Percentiles rank a stretch among this genome's conserved stretches.
These are phyloP conservation scores for Acanthamoeba royreba DNA, from an alignment of 208 protist species.

Conservation along the genomic window DNA sequence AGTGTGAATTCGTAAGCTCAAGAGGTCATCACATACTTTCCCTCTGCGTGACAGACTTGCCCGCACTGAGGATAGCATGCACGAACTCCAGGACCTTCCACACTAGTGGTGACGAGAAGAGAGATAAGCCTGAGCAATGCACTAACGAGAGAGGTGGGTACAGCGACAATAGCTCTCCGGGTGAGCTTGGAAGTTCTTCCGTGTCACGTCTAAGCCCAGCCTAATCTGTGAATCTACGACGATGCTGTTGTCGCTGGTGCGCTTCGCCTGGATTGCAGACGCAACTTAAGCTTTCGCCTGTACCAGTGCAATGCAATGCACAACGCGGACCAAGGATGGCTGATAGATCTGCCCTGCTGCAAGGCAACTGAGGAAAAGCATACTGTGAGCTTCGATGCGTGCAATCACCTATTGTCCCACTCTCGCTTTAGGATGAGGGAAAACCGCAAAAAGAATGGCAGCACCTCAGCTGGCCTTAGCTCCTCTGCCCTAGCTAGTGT, in stretches of 20 bases:
- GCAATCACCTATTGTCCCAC: neutral
- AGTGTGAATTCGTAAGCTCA: neutral
- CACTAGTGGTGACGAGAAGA: no score
- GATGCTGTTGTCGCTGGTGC: neutral
- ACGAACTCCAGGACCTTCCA: conserved; percentile 17
- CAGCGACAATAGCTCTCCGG: neutral
- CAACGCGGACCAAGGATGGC: neutral
- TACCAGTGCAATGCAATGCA: neutral
- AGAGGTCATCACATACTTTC: neutral
- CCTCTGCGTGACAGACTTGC: neutral
- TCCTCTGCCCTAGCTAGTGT: neutral
- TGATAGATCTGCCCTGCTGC: neutral
- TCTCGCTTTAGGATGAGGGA: no score
- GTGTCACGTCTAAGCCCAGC: neutral
- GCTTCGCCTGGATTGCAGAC: neutral
- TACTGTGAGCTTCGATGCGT: neutral
- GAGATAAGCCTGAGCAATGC: neutral
- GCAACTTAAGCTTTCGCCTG: neutral
- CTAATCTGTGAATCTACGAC: neutral
- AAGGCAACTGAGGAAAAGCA: neutral
- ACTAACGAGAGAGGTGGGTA: neutral
- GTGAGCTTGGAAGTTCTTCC: neutral
- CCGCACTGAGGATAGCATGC: neutral
- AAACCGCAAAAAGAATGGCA: no score
- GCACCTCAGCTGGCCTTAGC: neutral